Conservation (phyloP, 176 grass and related monocot genomes). For the Juncus effusus region DNA sequence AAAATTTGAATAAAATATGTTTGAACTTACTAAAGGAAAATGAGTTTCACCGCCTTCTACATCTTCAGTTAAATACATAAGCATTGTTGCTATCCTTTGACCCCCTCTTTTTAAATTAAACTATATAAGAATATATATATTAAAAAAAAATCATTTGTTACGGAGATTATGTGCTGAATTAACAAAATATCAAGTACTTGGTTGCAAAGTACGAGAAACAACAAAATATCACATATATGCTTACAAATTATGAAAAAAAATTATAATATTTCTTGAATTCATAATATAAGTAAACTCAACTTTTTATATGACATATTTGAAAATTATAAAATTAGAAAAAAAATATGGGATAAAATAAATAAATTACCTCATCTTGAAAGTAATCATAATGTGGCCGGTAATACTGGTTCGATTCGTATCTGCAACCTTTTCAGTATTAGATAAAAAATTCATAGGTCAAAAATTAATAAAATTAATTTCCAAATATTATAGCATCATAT, state of each 20-base stretch:
- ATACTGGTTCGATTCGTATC: conserved; percentile 75
- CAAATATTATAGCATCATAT: conserved; percentile 7
- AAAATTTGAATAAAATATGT: conserved; percentile 1
- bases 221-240: not conserved
- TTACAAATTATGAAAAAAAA: no score
- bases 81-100: conserved; percentile 87
- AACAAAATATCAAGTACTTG: no score
- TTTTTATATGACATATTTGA: not conserved
- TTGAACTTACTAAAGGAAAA: conserved; percentile 63
- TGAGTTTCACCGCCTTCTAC: conserved; percentile 97
- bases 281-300: not conserved
- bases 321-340: conserved; percentile 20
- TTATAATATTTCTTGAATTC: not conserved
- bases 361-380: conserved; percentile 86
- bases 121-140: conserved; percentile 35
- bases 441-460: conserved; percentile 19
- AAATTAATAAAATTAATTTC: conserved; percentile 10
- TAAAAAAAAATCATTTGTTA: not conserved
- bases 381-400: conserved; percentile 90
- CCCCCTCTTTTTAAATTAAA: conserved; percentile 77
- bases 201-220: not conserved
- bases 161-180: no score
- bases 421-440: conserved; percentile 41
- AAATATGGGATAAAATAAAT: conserved; percentile 11
- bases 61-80: conserved; percentile 95